phyloP scores from a whole-genome alignment of 176 grass and related monocot species.

The Aechmea fasciata region DNA sequence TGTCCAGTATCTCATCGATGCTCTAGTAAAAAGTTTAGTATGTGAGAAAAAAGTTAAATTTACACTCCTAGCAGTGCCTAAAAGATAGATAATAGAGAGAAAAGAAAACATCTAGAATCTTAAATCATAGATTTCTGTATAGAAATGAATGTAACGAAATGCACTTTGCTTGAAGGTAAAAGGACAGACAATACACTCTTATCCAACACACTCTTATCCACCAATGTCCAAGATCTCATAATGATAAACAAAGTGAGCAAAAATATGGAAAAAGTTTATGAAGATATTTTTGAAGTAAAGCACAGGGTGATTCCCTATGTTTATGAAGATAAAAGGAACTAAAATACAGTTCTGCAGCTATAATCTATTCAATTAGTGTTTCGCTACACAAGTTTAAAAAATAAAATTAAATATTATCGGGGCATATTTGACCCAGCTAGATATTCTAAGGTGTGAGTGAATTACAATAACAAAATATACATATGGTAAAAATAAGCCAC shows the following conservation, averaged over 20 bases:
- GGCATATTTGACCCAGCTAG: too few relatives aligned
- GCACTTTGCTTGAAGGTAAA: not conserved
- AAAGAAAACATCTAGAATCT: not conserved
- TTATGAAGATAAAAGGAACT: too few relatives aligned
- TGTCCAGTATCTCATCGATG: constrained; percentile 61
- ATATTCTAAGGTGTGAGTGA: too few relatives aligned
- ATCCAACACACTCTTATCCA: not conserved
- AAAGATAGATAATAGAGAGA: constrained; percentile 11
- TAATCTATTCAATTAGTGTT: too few relatives aligned
- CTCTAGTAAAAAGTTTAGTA: constrained; percentile 36
- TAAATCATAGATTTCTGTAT: not conserved
- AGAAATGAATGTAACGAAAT: not conserved
- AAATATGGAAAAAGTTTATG: not conserved
- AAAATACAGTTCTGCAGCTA: too few relatives aligned
- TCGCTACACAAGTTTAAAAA: too few relatives aligned
- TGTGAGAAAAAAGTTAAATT: not conserved
- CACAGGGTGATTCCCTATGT: too few relatives aligned
- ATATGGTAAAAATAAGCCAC: too few relatives aligned
- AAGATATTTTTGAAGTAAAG: too few relatives aligned
- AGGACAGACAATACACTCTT: not conserved
- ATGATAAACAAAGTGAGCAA: not conserved
- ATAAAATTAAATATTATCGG: too few relatives aligned
- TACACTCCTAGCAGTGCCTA: not conserved
- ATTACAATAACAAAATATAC: too few relatives aligned
- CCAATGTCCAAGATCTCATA: not conserved